Percentiles rank a stretch among this genome's conserved stretches.
phyloP scores from a whole-genome alignment of 164 flowering plant genomes.

The Nymphaea thermarum region DNA sequence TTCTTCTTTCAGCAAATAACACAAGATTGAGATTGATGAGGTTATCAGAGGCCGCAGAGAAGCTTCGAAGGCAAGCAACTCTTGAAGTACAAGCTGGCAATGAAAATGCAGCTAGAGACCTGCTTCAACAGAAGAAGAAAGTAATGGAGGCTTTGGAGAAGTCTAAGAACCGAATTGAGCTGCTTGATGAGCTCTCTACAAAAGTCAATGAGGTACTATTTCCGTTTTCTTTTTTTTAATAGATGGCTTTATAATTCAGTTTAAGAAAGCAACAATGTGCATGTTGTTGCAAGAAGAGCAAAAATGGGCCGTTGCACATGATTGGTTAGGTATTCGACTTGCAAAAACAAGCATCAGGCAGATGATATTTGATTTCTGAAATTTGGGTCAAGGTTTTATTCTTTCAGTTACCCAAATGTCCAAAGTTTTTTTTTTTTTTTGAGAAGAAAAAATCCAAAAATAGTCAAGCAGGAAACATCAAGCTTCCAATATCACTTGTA shows the following conservation, averaged over 20 bases:
- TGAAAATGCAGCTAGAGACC: constrained; percentile 66
- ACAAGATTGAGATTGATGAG: constrained; percentile 65
- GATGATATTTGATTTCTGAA: no score
- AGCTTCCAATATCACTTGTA: neutral
- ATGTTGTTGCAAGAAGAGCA: no score
- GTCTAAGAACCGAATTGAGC: constrained; percentile 50
- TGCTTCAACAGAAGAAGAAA: constrained; percentile 71
- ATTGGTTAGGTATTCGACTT: no score
- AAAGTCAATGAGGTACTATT: constrained; percentile 60
- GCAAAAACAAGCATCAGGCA: no score
- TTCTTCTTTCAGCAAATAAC: constrained; percentile 41
- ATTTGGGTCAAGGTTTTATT: no score
- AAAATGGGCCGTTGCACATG: no score
- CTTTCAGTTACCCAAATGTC: no score
- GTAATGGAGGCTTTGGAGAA: constrained; percentile 71
- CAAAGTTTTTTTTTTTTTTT: no score
- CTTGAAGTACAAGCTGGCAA: constrained; percentile 43
- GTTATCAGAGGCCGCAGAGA: constrained; percentile 71
- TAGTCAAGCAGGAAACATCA: neutral
- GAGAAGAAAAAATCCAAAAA: no score
- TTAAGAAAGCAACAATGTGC: no score
- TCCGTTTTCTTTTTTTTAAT: neutral
- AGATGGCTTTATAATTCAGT: neutral
- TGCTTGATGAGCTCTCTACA: constrained; percentile 59
- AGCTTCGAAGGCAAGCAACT: constrained; percentile 58